Evolutionary conservation across 495 filamentous ascomycete species (phyloP), one percentile per base, ranked within the genome.

Genomic region (Penicillium diatomitis): DNA sequence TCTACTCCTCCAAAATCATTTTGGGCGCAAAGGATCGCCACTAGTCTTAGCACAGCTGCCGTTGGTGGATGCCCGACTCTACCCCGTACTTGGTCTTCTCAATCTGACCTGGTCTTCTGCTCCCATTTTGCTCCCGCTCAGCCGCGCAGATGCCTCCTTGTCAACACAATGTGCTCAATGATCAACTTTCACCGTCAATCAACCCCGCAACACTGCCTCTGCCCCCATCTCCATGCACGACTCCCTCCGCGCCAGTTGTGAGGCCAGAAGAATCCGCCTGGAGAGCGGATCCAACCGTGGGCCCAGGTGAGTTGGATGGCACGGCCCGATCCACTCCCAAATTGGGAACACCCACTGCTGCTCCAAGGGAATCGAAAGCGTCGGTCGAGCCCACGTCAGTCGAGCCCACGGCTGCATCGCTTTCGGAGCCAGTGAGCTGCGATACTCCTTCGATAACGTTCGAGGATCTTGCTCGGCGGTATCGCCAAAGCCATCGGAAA

Each of bases 401-500:
- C 20, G 20, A 20, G 20, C 20, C 20, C 20, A 20, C 20, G 20
- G 20, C 20, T 20, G 20, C 20, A 20, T 20, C 20, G 20, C 1
- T 20, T 20, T 20, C 20, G 20, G 20, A 20, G 20, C 20, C 20
- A 20, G 20, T 20, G 20, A 2, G 20, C 20, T 20, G 20, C 20
- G 59, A 63, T 50, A 35, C 9, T 35, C 54, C 60, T 50, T 59
- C 50, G 48, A 60, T 73, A 34, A 65, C 69, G 4, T 73, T 75
- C 50, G 70, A 73, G 54, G 65, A 73, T 28, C 67, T 73, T 58
- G 66, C 72, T 45, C 53, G 54, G 27, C 54, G 62, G 11, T 68
- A 70, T 54, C 68, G 68, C 43, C 69, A 69, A 28, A 68, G 61
- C 51, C 68, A 72, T 50, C 68, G 70, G 46, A 72, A 70, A 47